Evolutionary conservation across 148 eudicot genomes (phyloP).

Genomic region (Drosera capensis): DNA sequence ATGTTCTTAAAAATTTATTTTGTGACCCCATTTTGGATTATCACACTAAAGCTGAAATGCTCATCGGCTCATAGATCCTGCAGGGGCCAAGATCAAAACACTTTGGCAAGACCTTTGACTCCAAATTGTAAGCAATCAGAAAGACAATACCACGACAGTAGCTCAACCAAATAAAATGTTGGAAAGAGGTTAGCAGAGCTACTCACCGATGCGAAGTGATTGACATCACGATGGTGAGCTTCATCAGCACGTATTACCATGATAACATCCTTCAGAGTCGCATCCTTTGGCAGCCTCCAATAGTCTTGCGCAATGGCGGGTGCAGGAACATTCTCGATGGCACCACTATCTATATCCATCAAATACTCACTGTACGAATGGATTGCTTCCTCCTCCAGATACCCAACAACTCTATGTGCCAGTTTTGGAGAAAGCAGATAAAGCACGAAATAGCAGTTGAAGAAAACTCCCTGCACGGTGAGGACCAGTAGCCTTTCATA

Average conservation of each 20-base stretch:
- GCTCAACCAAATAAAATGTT: too few relatives aligned
- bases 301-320: constrained; percentile 92
- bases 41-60: too few relatives aligned
- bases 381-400: constrained; percentile 85
- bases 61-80: too few relatives aligned
- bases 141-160: too few relatives aligned
- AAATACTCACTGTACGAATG: constrained; percentile 78
- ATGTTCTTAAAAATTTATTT: too few relatives aligned
- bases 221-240: constrained; percentile 96
- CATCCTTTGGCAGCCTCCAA: constrained; percentile 76
- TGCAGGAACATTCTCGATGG: constrained; percentile 64
- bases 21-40: too few relatives aligned
- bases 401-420: constrained; percentile 86
- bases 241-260: constrained; percentile 88
- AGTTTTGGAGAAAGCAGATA: constrained; percentile 67
- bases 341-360: constrained; percentile 65
- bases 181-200: not conserved
- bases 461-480: constrained; percentile 68
- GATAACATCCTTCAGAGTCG: constrained; percentile 68
- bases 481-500: constrained; percentile 70
- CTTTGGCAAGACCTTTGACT: too few relatives aligned
- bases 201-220: constrained; percentile 93
- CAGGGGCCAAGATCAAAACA: too few relatives aligned
- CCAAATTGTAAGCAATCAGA: too few relatives aligned
- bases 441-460: constrained; percentile 56